phyloP scores from a whole-genome alignment of 2,329 filamentous ascomycete genomes.

The Aureobasidium leucospermi region DNA sequence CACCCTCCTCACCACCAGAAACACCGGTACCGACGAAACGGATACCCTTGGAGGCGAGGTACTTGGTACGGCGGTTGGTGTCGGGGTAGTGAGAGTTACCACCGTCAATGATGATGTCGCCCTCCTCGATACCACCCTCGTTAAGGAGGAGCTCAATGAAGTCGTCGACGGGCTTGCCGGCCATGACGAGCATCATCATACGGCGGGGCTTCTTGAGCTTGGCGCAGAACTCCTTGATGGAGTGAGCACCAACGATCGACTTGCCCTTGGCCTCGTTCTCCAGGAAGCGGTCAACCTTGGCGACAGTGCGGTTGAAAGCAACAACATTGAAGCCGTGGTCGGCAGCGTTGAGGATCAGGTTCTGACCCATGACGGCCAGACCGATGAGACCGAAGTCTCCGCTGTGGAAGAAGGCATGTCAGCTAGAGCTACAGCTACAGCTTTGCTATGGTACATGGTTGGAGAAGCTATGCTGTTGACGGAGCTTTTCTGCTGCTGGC shows the following conservation, averaged over 20 bases:
- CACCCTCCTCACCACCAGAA: conserved; percentile 98
- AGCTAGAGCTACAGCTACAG: conserved; percentile 6
- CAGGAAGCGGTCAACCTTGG: conserved; percentile 77
- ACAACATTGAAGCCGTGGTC: conserved; percentile 81
- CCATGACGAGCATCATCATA: conserved; percentile 98
- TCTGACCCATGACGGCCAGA: conserved; percentile 47
- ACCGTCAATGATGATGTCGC: conserved; percentile 98
- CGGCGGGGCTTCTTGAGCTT: conserved; percentile 97
- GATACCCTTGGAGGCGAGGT: conserved; percentile 80
- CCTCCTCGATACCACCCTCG: conserved; percentile 61
- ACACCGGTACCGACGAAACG: conserved; percentile 96
- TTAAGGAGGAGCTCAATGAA: conserved; percentile 90
- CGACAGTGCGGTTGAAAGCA: conserved; percentile 96
- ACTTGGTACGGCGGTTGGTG: conserved; percentile 92
- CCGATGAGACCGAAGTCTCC: conserved; percentile 50
- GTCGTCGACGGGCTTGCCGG: conserved; percentile 93
- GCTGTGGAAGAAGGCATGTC: conserved; percentile 24
- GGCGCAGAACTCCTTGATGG: conserved; percentile 84
- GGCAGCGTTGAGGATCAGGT: conserved; percentile 49
- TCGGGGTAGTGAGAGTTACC: conserved; percentile 99
- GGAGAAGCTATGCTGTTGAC: not conserved
- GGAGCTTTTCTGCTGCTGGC: not conserved
- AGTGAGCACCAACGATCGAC: conserved; percentile 88
- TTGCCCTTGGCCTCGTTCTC: conserved; percentile 58
- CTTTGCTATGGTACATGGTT: not conserved